Evolutionary conservation across 192 early-diverging fungal species (phyloP), one percentile per base, ranked within the genome.

Genomic region (Gaertneriomyces sp.): DNA sequence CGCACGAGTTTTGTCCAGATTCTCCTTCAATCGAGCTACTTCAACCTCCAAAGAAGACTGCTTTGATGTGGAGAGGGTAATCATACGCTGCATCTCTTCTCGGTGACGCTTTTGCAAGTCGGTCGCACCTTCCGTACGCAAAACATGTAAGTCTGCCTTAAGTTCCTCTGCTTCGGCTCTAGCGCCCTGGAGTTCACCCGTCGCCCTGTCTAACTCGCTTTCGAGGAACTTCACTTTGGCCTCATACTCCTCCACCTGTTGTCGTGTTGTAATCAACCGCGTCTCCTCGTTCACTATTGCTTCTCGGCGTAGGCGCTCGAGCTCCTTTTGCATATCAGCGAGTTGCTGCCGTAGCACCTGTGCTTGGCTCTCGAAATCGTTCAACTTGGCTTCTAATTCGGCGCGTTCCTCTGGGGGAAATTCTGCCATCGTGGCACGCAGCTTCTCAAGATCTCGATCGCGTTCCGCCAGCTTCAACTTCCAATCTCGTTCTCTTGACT

Each of bases 191-290:
- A 43, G 19, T 53, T 64, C 62, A n/a, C 12, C 7, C 6, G 51
- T 47, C n/a, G 40, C 51, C 12, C 10, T 20, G 12, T 53, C 47
- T 7, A 64, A 33, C 41, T 64, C 62, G 16, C 16, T 39, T 3
- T 14, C 40, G 7, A 64, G 45, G 1, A 52, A 38, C 12, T 14
- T 12, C 47, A 66, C 17, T 14, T 44, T 57, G 40, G 42, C 42
- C 25, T 66, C 41, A 44, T 66, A 66, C 41, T 66, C 64, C 55
- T 55, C 51, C 64, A 55, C 57, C 20, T 66, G 64, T 46, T 58
- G 64, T n/a, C 54, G 53, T 7, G 64, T 57, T 9, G 64, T 20
- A n/a, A 57, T 19, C 12, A 54, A 6, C 64, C 64, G 57, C 50
- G 25, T 33, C 38, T 52, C 16, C 45, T 66, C 54, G 53, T 57